Conservation (phyloP, 2,329 filamentous ascomycete species). For the Neoscytalidium dimidiatum region DNA sequence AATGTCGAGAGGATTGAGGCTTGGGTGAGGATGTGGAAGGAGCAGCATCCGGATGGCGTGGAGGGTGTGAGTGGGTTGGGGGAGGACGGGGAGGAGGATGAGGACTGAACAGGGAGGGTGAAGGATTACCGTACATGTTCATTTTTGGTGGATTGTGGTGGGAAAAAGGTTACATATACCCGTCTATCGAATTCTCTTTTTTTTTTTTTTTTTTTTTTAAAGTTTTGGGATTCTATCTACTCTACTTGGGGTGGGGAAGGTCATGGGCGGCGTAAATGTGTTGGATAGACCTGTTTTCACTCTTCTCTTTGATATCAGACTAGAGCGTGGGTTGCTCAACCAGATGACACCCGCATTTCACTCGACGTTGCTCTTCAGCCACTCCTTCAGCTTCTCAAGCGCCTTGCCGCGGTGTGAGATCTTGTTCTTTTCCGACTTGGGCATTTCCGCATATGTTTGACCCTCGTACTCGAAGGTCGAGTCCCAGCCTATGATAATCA, state of each 20-base stretch:
- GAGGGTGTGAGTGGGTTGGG: constrained; percentile 21
- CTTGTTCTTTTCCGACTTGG: constrained; percentile 80
- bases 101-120: constrained; percentile 29
- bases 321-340: background rate
- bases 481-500: constrained; percentile 74
- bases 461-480: constrained; percentile 93
- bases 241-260: no score
- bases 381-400: constrained; percentile 80
- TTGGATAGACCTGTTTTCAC: background rate
- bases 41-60: constrained; percentile 52
- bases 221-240: background rate
- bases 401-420: constrained; percentile 90
- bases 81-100: constrained; percentile 28
- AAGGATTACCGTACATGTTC: constrained; percentile 19
- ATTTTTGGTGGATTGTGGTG: constrained; percentile 17
- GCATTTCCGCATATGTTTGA: constrained; percentile 95
- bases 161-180: constrained; percentile 11
- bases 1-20: constrained; percentile 82
- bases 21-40: constrained; percentile 84
- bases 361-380: constrained; percentile 51
- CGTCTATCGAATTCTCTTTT: no score
- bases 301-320: background rate
- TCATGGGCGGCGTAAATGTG: constrained; percentile 18
- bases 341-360: constrained; percentile 19
- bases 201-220: background rate